A percentile compares a stretch with the other conserved stretches of the same genome.
Evolutionary conservation across 306 rosid species (phyloP).

Genomic region (Dryas octopetala): DNA sequence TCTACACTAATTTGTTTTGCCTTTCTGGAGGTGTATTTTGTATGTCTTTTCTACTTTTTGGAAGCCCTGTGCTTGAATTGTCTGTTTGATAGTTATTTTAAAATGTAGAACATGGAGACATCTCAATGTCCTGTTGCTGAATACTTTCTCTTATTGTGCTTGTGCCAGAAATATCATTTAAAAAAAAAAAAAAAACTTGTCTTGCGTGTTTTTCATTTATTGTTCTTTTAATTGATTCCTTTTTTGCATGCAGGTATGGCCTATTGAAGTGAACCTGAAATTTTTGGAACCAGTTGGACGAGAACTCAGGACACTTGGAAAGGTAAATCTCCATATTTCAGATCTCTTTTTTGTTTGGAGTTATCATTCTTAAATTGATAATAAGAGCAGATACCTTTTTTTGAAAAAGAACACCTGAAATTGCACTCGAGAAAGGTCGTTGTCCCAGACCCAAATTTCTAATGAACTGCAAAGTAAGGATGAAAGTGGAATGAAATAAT

Average conservation of each 20-base stretch:
- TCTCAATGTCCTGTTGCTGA: not conserved
- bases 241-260: conserved; percentile 79
- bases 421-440: not conserved
- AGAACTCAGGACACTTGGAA: conserved; percentile 83
- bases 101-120: not conserved
- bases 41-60: not conserved
- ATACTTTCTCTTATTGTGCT: not conserved
- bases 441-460: not conserved
- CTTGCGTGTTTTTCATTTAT: not conserved
- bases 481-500: too few relatives aligned
- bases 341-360: not conserved
- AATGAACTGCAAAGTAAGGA: not conserved
- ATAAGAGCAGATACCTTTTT: conserved; percentile 1
- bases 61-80: not conserved
- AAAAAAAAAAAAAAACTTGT: not conserved
- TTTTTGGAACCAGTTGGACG: conserved; percentile 87
- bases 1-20: not conserved
- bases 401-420: not conserved
- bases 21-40: not conserved
- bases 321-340: conserved; percentile 45
- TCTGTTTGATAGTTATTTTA: not conserved
- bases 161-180: not conserved
- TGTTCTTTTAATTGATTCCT: not conserved
- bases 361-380: not conserved
- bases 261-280: conserved; percentile 60